Percentiles rank a stretch among this genome's conserved stretches.
Evolutionary conservation across 352 stramenopile species (phyloP).

Genomic region (Pelagophyceae sp.): DNA sequence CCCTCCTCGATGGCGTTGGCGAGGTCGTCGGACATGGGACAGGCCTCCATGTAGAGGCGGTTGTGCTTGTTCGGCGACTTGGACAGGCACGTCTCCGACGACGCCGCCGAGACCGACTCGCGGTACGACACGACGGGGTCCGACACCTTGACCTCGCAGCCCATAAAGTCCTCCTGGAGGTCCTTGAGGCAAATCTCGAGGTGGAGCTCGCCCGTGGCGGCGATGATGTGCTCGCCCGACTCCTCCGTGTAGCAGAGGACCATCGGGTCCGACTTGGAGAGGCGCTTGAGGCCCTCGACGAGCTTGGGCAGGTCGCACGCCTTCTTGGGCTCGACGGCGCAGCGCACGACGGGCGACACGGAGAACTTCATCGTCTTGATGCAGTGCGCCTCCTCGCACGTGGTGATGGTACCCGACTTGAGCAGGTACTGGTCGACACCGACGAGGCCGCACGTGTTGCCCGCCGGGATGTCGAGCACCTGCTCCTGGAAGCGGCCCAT

Average conservation of each 20-base stretch:
- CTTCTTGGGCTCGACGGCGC: conserved; percentile 98
- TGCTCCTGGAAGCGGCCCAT: conserved; percentile 97
- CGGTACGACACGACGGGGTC: conserved; percentile 98
- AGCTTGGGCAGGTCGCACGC: conserved; percentile 97
- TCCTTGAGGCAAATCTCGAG: conserved; percentile 99
- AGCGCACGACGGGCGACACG: conserved; percentile 97
- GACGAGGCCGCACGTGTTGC: conserved; percentile 98
- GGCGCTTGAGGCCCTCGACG: conserved; percentile 98
- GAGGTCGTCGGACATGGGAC: conserved; percentile 80
- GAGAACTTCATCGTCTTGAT: conserved; percentile 99
- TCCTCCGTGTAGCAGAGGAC: conserved; percentile 99
- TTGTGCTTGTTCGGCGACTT: conserved; percentile 99
- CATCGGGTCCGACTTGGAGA: conserved; percentile 99
- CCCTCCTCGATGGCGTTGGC: conserved; percentile 92
- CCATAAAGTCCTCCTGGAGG: conserved; percentile 99
- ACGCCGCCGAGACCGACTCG: conserved; percentile 93
- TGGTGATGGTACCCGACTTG: conserved; percentile 98
- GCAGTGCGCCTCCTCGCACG: conserved; percentile 82
- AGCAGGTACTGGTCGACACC: conserved; percentile 99
- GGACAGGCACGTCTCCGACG: conserved; percentile 87
- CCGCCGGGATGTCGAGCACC: conserved; percentile 93
- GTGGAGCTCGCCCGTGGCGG: conserved; percentile 95
- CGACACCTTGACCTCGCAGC: conserved; percentile 94
- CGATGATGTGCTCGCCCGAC: conserved; percentile 99
- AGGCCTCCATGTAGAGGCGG: conserved; percentile 91